Percentiles rank a stretch among this genome's conserved stretches.
These are phyloP conservation scores for Schizothecium vesticola DNA, from an alignment of 495 filamentous ascomycete genomes.

Conservation along the genomic window DNA sequence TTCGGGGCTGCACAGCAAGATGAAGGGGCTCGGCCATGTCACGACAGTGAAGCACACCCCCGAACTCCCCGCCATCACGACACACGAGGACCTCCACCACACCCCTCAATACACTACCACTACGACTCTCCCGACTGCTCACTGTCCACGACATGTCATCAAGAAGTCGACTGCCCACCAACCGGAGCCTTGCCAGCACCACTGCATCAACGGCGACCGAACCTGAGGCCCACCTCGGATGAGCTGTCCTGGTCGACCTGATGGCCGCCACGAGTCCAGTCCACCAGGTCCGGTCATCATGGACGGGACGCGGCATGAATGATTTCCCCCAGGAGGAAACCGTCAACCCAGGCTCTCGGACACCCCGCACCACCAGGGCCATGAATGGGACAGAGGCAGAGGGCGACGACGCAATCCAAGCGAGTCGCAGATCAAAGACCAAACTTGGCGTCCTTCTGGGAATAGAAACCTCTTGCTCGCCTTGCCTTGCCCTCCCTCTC, in stretches of 20 bases:
- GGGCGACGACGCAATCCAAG: neutral
- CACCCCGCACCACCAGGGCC: neutral
- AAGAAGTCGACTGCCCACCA: slow-evolving; percentile 1
- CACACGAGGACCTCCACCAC: neutral
- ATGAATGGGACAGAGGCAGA: no score
- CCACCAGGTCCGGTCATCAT: slow-evolving; percentile 6
- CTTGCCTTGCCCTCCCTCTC: neutral
- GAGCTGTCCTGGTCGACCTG: slow-evolving; percentile 2
- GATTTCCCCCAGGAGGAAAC: slow-evolving; percentile 10
- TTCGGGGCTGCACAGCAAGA: neutral
- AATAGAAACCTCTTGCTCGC: neutral
- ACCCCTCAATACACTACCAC: neutral
- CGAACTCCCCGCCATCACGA: neutral
- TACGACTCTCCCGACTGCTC: neutral
- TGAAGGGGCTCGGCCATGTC: neutral
- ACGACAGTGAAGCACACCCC: neutral
- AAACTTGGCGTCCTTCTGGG: neutral
- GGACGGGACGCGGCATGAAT: slow-evolving; percentile 16
- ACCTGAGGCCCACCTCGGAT: neutral
- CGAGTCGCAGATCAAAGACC: neutral
- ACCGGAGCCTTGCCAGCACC: slow-evolving; percentile 6
- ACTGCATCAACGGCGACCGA: slow-evolving; percentile 14
- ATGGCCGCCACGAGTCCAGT: slow-evolving; percentile 1
- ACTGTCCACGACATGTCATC: neutral
- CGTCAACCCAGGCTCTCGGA: slow-evolving; percentile 10